These are phyloP conservation scores for Neurospora tetrasperma DNA, from an alignment of 495 filamentous ascomycete species.

Conservation along the genomic window DNA sequence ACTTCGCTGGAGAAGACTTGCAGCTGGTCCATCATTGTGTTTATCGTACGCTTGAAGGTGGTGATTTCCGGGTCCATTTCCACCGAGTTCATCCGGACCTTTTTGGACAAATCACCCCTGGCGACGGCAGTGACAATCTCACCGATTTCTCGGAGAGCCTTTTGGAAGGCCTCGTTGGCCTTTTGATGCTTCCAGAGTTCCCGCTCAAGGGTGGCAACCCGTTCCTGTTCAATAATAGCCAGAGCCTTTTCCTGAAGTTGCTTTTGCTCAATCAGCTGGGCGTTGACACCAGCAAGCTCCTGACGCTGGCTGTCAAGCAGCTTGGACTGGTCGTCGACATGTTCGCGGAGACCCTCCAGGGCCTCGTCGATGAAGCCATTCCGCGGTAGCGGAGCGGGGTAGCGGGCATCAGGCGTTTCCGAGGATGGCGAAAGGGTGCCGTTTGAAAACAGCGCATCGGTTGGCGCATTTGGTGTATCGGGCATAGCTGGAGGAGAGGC, in stretches of 20 bases:
- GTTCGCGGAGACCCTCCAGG: constrained; percentile 58
- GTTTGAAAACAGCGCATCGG: constrained; percentile 43
- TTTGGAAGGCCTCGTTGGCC: constrained; percentile 97
- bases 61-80: constrained; percentile 99
- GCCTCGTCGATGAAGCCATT: constrained; percentile 51
- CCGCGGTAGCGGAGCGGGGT: constrained; percentile 16
- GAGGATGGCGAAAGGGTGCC: constrained; percentile 14
- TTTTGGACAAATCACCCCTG: constrained; percentile 93
- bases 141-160: constrained; percentile 91
- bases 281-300: constrained; percentile 60
- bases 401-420: constrained; percentile 6
- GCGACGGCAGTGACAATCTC: constrained; percentile 94
- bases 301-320: constrained; percentile 64
- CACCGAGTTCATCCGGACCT: constrained; percentile 88
- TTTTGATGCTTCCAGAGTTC: constrained; percentile 95
- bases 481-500: constrained; percentile 41
- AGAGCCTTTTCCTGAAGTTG: constrained; percentile 51
- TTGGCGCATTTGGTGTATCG: constrained; percentile 50
- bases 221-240: constrained; percentile 42
- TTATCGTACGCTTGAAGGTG: constrained; percentile 96
- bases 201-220: constrained; percentile 58
- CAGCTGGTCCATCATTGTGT: constrained; percentile 98
- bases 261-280: constrained; percentile 55
- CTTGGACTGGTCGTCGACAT: constrained; percentile 70
- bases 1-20: constrained; percentile 97